Conservation (phyloP, 768 basidiomycete genomes). For the Strobilomyces dryophilus region DNA sequence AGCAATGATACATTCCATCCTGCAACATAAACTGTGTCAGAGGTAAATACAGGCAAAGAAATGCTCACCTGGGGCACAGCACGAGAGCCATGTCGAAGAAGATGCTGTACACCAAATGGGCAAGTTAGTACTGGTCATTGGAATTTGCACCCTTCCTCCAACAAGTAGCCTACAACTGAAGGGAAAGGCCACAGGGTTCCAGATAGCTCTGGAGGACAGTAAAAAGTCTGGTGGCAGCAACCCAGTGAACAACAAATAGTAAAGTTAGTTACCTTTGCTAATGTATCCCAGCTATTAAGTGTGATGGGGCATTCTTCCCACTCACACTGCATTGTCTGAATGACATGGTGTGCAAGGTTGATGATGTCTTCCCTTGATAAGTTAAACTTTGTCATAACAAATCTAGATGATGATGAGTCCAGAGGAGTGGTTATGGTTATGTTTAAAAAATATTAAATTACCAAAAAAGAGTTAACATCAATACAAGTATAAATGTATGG, state of each 20-base stretch:
- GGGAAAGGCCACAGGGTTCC: slow-evolving; percentile 14
- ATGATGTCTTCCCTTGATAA: slow-evolving; percentile 21
- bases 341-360: slow-evolving; percentile 20
- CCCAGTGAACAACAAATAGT: background rate
- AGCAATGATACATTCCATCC: slow-evolving; percentile 28
- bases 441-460: background rate
- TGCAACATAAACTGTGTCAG: background rate
- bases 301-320: slow-evolving; percentile 25
- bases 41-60: background rate
- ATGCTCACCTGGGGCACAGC: slow-evolving; percentile 11
- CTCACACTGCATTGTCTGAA: slow-evolving; percentile 27
- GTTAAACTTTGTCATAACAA: slow-evolving; percentile 13
- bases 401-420: slow-evolving; percentile 10
- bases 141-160: slow-evolving; percentile 6
- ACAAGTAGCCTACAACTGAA: background rate
- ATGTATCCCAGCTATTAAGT: slow-evolving; percentile 28
- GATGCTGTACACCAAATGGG: slow-evolving; percentile 18
- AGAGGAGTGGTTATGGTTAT: background rate
- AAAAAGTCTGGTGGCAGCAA: slow-evolving; percentile 6
- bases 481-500: too few species aligned
- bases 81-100: slow-evolving; percentile 22
- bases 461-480: too few species aligned
- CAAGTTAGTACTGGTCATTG: slow-evolving; percentile 7
- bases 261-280: slow-evolving; percentile 27
- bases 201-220: slow-evolving; percentile 1